Evolutionary conservation across 2,329 filamentous ascomycete species (phyloP), one percentile per base, ranked within the genome.

Genomic region (Alternaria sp.): DNA sequence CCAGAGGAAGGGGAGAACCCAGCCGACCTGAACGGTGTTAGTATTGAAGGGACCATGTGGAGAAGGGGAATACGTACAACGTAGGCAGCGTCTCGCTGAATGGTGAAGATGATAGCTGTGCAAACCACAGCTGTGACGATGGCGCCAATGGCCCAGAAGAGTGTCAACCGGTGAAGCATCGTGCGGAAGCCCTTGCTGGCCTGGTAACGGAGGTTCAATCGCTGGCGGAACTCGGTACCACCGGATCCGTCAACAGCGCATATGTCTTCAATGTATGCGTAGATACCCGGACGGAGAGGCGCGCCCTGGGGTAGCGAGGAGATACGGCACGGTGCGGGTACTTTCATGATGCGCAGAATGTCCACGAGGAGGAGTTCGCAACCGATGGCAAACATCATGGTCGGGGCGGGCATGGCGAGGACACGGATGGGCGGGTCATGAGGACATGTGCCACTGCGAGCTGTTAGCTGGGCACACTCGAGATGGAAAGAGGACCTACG

Each of bases 221-320:
- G 74, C 68, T 86, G 83, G 45, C 85, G 80, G 76, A 83, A 87
- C 58, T 83, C 83, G 6, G 84, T 86, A 7, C 83, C 84, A 21
- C 85, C 85, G 13, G 78, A 81, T 6, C 85, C 85, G 62, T 87
- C 85, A 5, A 86, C 85, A 3, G 84, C 84, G 45, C 82, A 81
- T 25, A 87, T 78, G 67, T 87, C 85, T 62, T 87, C 85, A 65
- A 87, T 85, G 66, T 87, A 79, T 8, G 81, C 81, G 75, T 87
- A 87, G 65, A 87, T 84, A 1, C 83, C 84, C 0, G 85, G 85
- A 2, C 85, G 83, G 2, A 87, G 78, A 47, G 83, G 83, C 0
- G 83, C 80, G 45, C 84, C 84, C 46, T 81, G 77, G 4, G 85
- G 85, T 1, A 86, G 80, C 1, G 84, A 86, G 6, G 84, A 86